These are phyloP conservation scores for Linanthus parryae DNA, from an alignment of 148 eudicot species.

Conservation along the genomic window DNA sequence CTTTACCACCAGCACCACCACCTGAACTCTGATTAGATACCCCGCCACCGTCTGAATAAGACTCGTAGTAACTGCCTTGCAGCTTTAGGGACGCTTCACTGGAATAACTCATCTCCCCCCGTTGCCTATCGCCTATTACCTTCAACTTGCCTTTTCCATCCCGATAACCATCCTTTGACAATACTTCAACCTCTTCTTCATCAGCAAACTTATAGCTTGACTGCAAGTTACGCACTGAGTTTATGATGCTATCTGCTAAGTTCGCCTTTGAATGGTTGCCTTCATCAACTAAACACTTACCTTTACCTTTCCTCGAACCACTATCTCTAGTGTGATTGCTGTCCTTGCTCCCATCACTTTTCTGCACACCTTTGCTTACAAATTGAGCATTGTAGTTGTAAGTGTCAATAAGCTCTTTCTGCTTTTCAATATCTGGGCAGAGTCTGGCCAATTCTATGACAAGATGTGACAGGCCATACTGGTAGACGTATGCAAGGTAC, in stretches of 20 bases:
- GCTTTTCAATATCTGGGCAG: conserved; percentile 69
- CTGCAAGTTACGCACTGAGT: conserved; percentile 64
- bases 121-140: conserved; percentile 17
- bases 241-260: conserved; percentile 54
- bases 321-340: conserved; percentile 21
- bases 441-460: conserved; percentile 80
- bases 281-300: conserved; percentile 37
- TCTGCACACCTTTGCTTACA: conserved; percentile 23
- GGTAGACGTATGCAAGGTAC: conserved; percentile 62
- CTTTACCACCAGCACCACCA: conserved; percentile 35
- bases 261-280: conserved; percentile 36
- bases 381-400: conserved; percentile 52
- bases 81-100: conserved; percentile 17
- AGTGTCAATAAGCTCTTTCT: conserved; percentile 59
- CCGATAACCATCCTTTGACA: conserved; percentile 82
- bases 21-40: conserved; percentile 23
- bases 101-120: conserved; percentile 13
- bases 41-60: conserved; percentile 10
- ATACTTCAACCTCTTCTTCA: conserved; percentile 69
- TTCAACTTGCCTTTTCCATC: conserved; percentile 45
- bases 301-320: conserved; percentile 55
- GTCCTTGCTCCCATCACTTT: conserved; percentile 34
- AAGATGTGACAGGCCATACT: conserved; percentile 82
- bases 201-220: conserved; percentile 47
- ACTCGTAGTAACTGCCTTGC: conserved; percentile 10